Conservation (phyloP, 2,329 filamentous ascomycete genomes). For the Parafenestella ontariensis region DNA sequence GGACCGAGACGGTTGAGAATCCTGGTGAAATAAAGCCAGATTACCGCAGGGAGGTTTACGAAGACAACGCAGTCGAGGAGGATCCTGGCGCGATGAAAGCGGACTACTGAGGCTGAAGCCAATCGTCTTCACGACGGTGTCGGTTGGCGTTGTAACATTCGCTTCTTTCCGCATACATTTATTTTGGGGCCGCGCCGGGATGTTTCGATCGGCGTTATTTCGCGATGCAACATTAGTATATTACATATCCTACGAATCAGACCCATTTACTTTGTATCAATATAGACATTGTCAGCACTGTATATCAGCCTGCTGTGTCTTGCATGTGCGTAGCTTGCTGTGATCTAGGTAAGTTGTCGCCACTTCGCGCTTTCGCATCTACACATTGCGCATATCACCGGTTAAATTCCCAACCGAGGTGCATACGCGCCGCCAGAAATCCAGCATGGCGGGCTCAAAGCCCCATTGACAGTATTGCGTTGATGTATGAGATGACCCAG, state of each 20-base stretch:
- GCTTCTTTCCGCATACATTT: neutral
- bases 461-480: neutral
- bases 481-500: neutral
- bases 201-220: neutral
- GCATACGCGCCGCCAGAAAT: neutral
- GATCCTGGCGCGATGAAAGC: neutral
- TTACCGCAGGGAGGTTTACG: neutral
- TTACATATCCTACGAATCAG: neutral
- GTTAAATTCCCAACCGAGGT: neutral
- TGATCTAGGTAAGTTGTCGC: too few relatives aligned
- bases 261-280: neutral
- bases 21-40: neutral
- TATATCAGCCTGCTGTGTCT: neutral
- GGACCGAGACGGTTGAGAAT: neutral
- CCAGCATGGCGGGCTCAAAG: neutral
- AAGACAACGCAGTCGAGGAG: neutral
- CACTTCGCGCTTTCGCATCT: neutral
- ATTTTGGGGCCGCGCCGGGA: neutral
- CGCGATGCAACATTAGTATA: neutral
- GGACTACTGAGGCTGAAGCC: neutral
- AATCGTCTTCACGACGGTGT: neutral
- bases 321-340: too few relatives aligned
- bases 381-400: neutral
- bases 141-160: neutral
- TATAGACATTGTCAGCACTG: neutral